Evolutionary conservation across 2,329 filamentous ascomycete species (phyloP).

Genomic region (Talaromyces piceae): DNA sequence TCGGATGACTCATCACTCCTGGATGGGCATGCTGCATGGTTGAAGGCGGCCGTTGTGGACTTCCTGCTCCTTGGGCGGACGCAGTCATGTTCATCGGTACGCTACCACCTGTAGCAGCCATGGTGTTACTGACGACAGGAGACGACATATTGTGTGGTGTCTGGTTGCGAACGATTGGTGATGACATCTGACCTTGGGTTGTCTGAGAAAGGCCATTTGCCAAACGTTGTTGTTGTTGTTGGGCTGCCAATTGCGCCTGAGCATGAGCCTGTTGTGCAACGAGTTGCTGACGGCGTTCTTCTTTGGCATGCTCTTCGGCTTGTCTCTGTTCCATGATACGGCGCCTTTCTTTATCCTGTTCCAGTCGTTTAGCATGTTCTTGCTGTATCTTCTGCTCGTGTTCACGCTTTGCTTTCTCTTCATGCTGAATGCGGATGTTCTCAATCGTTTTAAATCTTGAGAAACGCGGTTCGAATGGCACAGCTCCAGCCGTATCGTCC

Average conservation of each 20-base stretch:
- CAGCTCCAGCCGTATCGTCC: conserved; percentile 63
- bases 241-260: conserved; percentile 33
- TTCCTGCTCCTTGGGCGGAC: conserved; percentile 40
- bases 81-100: conserved; percentile 40
- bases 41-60: conserved; percentile 38
- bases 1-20: conserved; percentile 37
- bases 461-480: conserved; percentile 78
- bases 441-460: conserved; percentile 88
- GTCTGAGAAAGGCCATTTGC: conserved; percentile 28
- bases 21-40: conserved; percentile 42
- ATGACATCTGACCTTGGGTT: conserved; percentile 38
- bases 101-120: conserved; percentile 28
- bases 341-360: conserved; percentile 43
- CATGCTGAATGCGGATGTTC: conserved; percentile 70
- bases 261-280: conserved; percentile 43
- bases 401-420: conserved; percentile 54
- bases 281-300: conserved; percentile 33
- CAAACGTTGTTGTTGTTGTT: conserved; percentile 48
- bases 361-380: conserved; percentile 43
- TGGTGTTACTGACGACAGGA: conserved; percentile 34
- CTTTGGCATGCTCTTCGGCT: conserved; percentile 37
- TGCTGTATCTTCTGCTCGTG: conserved; percentile 42
- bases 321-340: conserved; percentile 37
- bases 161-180: conserved; percentile 40
- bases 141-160: conserved; percentile 41